phyloP scores from a whole-genome alignment of 768 basidiomycete genomes.

The Mycena galericulata region DNA sequence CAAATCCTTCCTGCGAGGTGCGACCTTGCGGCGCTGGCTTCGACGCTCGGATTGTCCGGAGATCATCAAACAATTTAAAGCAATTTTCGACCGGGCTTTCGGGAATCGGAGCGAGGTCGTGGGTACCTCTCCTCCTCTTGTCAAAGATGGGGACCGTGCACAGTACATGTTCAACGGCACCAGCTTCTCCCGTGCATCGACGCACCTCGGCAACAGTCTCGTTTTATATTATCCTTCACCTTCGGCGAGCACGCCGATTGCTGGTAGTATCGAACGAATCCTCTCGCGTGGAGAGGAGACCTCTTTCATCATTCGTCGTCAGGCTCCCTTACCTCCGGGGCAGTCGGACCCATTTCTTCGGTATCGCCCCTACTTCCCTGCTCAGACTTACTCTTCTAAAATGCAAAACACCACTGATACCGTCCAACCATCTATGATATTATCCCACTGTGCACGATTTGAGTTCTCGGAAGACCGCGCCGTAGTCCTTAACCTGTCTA shows the following conservation, averaged over 20 bases:
- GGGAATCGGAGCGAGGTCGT: not conserved
- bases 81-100: slow-evolving; percentile 23
- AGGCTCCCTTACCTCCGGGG: no score
- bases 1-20: slow-evolving; percentile 20
- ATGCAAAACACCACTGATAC: no score
- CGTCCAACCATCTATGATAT: no score
- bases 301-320: not conserved
- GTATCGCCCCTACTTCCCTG: no score
- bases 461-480: no score
- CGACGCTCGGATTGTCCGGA: slow-evolving; percentile 30
- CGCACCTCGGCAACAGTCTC: not conserved
- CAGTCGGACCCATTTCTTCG: no score
- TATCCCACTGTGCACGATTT: no score
- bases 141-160: slow-evolving; percentile 16
- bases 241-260: not conserved
- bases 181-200: slow-evolving; percentile 3
- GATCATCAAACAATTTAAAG: slow-evolving; percentile 26
- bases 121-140: slow-evolving; percentile 17
- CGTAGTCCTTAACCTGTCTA: no score
- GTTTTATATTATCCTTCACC: not conserved
- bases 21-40: slow-evolving; percentile 35
- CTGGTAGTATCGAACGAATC: slow-evolving; percentile 2
- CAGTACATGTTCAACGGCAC: slow-evolving; percentile 16
- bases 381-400: no score
- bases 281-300: not conserved